Evolutionary conservation across 108 stramenopile genomes (phyloP).

Genomic region (Fistulifera pelliculosa): DNA sequence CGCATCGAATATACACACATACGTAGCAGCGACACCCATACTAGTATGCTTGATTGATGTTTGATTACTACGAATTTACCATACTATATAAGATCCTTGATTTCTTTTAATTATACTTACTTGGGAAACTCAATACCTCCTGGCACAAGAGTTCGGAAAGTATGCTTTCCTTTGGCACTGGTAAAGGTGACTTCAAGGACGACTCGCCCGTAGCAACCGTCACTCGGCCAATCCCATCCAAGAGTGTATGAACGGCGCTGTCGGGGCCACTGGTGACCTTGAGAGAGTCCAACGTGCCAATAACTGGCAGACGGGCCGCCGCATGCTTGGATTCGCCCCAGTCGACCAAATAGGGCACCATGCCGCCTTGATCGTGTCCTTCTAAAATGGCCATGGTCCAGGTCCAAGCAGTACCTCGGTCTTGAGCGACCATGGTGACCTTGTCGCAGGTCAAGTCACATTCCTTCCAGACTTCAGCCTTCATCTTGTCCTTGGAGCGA

Average conservation of each 20-base stretch:
- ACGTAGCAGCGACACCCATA: too few relatives aligned
- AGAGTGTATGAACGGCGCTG: slow-evolving; percentile 10
- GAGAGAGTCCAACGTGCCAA: slow-evolving; percentile 8
- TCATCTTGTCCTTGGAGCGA: slow-evolving; percentile 10
- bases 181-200: slow-evolving; percentile 11
- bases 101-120: neutral
- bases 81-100: too few relatives aligned
- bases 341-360: slow-evolving; percentile 18
- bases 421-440: slow-evolving; percentile 17
- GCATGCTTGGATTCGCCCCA: slow-evolving; percentile 22
- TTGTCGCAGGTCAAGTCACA: slow-evolving; percentile 15
- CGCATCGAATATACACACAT: too few relatives aligned
- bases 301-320: slow-evolving; percentile 8
- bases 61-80: too few relatives aligned
- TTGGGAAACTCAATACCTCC: slow-evolving; percentile 20
- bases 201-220: slow-evolving; percentile 8
- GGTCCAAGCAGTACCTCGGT: slow-evolving; percentile 6
- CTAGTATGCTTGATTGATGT: too few relatives aligned
- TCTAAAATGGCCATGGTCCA: slow-evolving; percentile 22
- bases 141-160: slow-evolving; percentile 12
- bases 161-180: slow-evolving; percentile 17
- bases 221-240: slow-evolving; percentile 8
- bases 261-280: slow-evolving; percentile 16
- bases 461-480: slow-evolving; percentile 9
- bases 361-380: slow-evolving; percentile 19